A percentile compares a stretch with the other conserved stretches of the same genome.
These are phyloP conservation scores for Cladosporium sp. DNA, from an alignment of 2,329 filamentous ascomycete species.

Conservation along the genomic window DNA sequence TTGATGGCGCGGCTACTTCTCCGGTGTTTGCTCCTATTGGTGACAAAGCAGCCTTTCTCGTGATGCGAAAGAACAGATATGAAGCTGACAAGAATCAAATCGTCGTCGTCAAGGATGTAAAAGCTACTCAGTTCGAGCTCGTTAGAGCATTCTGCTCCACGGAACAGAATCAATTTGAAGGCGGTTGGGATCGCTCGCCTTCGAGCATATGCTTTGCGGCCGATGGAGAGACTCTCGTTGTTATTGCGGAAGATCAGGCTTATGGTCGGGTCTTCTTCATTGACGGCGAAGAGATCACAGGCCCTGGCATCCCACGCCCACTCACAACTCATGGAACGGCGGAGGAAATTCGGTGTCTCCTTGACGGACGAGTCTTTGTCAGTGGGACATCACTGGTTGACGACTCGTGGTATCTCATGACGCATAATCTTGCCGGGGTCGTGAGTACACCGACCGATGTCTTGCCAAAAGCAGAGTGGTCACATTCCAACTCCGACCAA, in stretches of 20 bases:
- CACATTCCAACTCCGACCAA: constrained; percentile 61
- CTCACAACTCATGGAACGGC: constrained; percentile 60
- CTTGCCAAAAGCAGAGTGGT: constrained; percentile 28
- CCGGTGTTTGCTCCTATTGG: constrained; percentile 77
- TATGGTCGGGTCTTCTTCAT: constrained; percentile 59
- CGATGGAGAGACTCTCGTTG: constrained; percentile 64
- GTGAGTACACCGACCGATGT: constrained; percentile 42
- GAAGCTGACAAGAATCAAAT: constrained; percentile 77
- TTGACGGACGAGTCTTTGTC: constrained; percentile 58
- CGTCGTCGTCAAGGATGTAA: constrained; percentile 64
- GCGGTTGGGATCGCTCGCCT: constrained; percentile 57
- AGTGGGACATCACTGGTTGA: constrained; percentile 70
- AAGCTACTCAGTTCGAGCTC: background rate
- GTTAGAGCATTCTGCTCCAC: background rate
- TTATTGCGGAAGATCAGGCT: constrained; percentile 73
- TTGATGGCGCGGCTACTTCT: constrained; percentile 63
- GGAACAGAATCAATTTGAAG: background rate
- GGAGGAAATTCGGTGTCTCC: constrained; percentile 44
- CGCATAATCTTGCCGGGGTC: constrained; percentile 48
- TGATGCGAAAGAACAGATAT: constrained; percentile 76
- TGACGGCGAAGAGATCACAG: background rate
- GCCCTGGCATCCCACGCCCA: constrained; percentile 42
- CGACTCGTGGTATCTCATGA: constrained; percentile 67
- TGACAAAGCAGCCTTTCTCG: constrained; percentile 70
- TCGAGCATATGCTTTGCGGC: constrained; percentile 53